Base-by-base conservation (phyloP, 108 stramenopile genomes). In the Skeletonema menzelii region DNA sequence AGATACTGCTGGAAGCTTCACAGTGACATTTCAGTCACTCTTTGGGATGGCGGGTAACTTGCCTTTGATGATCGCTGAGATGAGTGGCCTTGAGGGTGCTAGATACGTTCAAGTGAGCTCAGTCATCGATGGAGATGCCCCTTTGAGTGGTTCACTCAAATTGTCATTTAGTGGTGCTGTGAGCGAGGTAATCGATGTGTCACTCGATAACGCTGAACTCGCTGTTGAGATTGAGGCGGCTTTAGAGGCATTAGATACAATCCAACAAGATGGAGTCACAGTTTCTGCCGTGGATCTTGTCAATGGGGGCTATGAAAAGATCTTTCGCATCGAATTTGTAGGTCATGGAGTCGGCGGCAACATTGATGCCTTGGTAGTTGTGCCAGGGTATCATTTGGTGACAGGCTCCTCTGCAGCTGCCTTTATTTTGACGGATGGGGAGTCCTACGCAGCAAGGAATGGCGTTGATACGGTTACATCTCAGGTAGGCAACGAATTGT, bases 321-420 rank as follows among this genome's bases (percentile, higher is more conserved):
- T 86, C 44, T 93, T 84, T 65, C 24, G 59, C 27, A 85, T 95
- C 20, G 85, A 89, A 8, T 95, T 95, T 65, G 14, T 32, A 40
- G 88, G 82, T 8, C 27, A 65, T 47, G 86, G 78, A 22, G 87
- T 95, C 11, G 89, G 83, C 19, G 94, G 94, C 4, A 84, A 93
- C 67, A 89, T 93, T 4, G 87, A 88, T 14, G 53, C 89, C n/a
- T 59, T 95, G 61, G 40, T 57, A 27, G 81, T 90, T 24, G 80
- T 69, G 15, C 76, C 76, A 6, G 82, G 69, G 37, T 69, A 82
- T 58, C 13, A 62, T 28, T 28, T 59, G 32, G 35, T 90, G 17
- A 79, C 63, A 8, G 91, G 89, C 15, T 83, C 84, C 17, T 85
- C 80, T 42, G 91, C 90, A 2, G 77, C 69, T 56, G 67, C 84